phyloP scores from a whole-genome alignment of 768 basidiomycete species.

The Suillus placidus region DNA sequence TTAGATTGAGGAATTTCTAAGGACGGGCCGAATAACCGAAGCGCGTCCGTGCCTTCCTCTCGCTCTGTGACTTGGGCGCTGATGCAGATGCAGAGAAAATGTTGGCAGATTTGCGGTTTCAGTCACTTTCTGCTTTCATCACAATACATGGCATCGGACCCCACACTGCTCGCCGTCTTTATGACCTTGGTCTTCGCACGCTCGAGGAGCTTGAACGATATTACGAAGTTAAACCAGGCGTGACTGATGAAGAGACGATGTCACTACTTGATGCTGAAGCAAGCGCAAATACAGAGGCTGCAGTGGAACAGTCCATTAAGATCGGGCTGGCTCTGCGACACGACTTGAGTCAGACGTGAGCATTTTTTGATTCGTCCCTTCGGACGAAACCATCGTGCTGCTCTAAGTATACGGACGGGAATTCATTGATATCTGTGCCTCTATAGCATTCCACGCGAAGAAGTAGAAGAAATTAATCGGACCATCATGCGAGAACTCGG shows the following conservation, averaged over 20 bases:
- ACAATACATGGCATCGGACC: conserved; percentile 77
- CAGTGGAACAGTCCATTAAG: conserved; percentile 48
- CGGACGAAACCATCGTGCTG: background rate
- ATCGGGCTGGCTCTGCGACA: conserved; percentile 60
- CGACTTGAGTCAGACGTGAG: conserved; percentile 56
- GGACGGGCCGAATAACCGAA: conserved; percentile 59
- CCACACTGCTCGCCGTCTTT: conserved; percentile 64
- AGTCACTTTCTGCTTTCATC: conserved; percentile 57
- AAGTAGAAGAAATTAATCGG: conserved; percentile 77
- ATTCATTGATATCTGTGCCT: background rate
- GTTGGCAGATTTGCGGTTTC: conserved; percentile 52
- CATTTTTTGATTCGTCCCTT: background rate
- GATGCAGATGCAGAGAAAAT: conserved; percentile 45
- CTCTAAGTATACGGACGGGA: background rate
- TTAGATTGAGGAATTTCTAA: conserved; percentile 67
- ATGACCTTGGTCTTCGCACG: conserved; percentile 65
- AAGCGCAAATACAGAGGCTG: conserved; percentile 25
- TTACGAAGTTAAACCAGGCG: conserved; percentile 47
- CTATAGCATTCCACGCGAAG: conserved; percentile 68
- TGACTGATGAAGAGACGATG: conserved; percentile 28
- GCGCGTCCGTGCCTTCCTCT: conserved; percentile 43
- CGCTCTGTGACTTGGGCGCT: background rate
- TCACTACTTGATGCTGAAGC: conserved; percentile 26
- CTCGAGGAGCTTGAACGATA: conserved; percentile 70
- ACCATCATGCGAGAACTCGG: conserved; percentile 70